A percentile compares a stretch with the other conserved stretches of the same genome.
These are phyloP conservation scores for Fraxinus sp. DNA, from an alignment of 305 asterid genomes.

Conservation along the genomic window DNA sequence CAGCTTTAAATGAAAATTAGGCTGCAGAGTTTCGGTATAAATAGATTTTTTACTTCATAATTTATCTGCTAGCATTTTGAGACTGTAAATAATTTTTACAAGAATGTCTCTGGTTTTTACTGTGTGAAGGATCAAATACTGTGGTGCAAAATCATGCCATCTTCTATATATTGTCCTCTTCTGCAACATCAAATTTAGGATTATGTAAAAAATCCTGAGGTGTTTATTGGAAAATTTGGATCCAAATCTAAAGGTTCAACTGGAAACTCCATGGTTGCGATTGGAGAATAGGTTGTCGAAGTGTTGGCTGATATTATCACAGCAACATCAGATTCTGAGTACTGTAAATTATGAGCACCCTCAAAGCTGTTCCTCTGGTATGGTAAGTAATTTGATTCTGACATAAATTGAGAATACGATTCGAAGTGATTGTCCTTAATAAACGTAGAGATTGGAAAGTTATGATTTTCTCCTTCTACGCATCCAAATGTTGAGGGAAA, in stretches of 20 bases:
- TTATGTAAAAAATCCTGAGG: constrained; percentile 12
- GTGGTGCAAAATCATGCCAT: constrained; percentile 13
- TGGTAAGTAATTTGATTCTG: constrained; percentile 59
- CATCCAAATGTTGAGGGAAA: constrained; percentile 47
- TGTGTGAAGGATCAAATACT: constrained; percentile 6
- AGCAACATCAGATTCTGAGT: constrained; percentile 49
- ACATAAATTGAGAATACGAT: constrained; percentile 51
- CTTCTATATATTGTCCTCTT: constrained; percentile 8
- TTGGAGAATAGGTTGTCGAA: constrained; percentile 72
- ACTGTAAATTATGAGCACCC: constrained; percentile 31
- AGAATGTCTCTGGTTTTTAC: not conserved
- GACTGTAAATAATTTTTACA: constrained; percentile 5
- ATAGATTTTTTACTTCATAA: not conserved
- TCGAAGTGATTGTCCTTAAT: constrained; percentile 44
- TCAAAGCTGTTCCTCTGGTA: constrained; percentile 38
- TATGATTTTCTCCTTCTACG: constrained; percentile 38
- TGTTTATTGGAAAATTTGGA: constrained; percentile 53
- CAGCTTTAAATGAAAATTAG: constrained; percentile 22
- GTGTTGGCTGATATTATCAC: constrained; percentile 57
- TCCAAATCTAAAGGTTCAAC: constrained; percentile 48
- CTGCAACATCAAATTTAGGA: not conserved
- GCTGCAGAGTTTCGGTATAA: constrained; percentile 10
- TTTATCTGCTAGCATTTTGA: not conserved
- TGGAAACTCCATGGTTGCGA: constrained; percentile 54
- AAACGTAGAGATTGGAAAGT: constrained; percentile 34